Evolutionary conservation across 768 basidiomycete species (phyloP), one percentile per base, ranked within the genome.

Genomic region (Phlebiopsis gigantea): DNA sequence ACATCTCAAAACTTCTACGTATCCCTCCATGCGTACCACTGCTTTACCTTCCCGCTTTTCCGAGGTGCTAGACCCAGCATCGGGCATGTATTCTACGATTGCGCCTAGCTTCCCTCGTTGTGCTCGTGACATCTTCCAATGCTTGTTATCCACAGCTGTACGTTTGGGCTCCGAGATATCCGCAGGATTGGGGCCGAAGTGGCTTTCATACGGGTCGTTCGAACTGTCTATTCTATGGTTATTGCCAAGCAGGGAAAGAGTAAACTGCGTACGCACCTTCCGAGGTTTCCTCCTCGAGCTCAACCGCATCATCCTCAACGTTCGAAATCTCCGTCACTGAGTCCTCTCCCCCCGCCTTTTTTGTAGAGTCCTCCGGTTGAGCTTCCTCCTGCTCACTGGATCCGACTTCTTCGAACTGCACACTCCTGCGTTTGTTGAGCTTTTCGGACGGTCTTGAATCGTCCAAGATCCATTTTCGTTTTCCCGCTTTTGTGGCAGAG

Each of bases 401-500:
- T 9, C 24, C 21, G 1, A 25, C 50, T n/a, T 41, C 31, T 19
- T 31, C 55, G 54, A 78, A 73, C 51, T 65, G 66, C 57, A 75
- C 67, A 21, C 72, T 68, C 62, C 78, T 82, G 51, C 83, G 77
- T 68, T 84, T 88, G 75, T 91, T 90, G 47, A 89, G 75, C 66
- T 91, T 92, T 63, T 77, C 75, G 1, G 76, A 55, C 4, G 61
- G 64, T 45, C 56, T 61, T 17, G 77, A 73, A 0, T 78, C 76
- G 19, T 70, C 70, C 21, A 62, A 63, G 0, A 59, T 26, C 49
- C 72, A 68, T 63, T 80, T 83, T 24, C 81, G 72, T 65, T 87
- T 91, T 26, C 75, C 74, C 2, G 80, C 72, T 66, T 86, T 93
- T 2, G 85, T 83, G 0, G 91, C 90, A 30, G 91, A 92, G 2